Evolutionary conservation across 805 yeast species (phyloP).

Genomic region (Cyberlindnera euphorbiae): DNA sequence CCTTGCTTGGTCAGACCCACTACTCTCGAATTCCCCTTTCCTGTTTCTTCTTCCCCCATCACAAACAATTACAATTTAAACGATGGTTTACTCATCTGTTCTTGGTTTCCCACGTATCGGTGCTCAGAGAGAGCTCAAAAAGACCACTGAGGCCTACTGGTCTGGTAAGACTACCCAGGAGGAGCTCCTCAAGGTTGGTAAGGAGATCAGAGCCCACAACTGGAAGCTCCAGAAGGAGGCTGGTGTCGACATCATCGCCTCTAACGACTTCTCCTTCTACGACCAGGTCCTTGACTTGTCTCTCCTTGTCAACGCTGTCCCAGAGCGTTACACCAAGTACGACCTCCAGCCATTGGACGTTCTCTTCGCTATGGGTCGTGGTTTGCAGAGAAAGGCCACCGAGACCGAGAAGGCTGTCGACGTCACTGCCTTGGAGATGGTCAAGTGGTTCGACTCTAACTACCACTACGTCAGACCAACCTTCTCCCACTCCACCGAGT

Average conservation of each 20-base stretch:
- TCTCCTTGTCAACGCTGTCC: conserved; percentile 88
- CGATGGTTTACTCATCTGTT: conserved; percentile 94
- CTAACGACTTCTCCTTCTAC: conserved; percentile 97
- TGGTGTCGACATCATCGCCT: conserved; percentile 95
- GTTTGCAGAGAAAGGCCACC: conserved; percentile 95
- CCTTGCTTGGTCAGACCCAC: not conserved
- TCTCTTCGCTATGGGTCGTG: conserved; percentile 99
- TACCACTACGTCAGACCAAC: conserved; percentile 99
- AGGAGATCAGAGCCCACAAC: conserved; percentile 91
- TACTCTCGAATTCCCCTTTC: not conserved
- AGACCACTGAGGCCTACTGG: conserved; percentile 99
- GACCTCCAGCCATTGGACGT: conserved; percentile 86
- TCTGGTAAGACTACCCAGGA: conserved; percentile 84
- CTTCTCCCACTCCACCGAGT: conserved; percentile 88
- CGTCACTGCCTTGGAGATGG: conserved; percentile 99
- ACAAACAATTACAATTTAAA: conserved; percentile 4
- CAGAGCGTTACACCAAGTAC: conserved; percentile 94
- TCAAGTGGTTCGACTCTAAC: conserved; percentile 99
- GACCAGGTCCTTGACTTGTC: conserved; percentile 96
- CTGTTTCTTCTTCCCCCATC: not conserved
- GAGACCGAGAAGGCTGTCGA: conserved; percentile 86
- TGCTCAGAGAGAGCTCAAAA: conserved; percentile 98
- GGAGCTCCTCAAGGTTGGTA: conserved; percentile 86
- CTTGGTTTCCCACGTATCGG: conserved; percentile 99
- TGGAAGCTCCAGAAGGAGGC: conserved; percentile 97